Conservation (phyloP, 1,284 basidiomycete species). For the Fistulinella cinereoalba region DNA sequence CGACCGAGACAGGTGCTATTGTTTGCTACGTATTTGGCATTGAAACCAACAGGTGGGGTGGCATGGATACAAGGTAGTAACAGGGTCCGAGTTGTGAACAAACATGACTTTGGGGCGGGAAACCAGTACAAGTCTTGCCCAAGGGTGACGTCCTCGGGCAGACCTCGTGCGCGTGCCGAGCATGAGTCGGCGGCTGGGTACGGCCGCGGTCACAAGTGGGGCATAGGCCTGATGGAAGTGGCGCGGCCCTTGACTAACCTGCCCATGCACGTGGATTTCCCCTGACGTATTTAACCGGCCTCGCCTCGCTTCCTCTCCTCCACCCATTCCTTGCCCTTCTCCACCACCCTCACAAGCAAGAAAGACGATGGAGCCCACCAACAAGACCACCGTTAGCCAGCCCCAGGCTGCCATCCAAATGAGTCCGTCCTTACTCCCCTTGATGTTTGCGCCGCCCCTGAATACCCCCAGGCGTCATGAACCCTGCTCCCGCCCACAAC, state of each 20-base stretch:
- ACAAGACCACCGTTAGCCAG: constrained; percentile 41
- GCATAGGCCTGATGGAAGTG: constrained; percentile 1
- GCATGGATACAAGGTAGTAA: neutral
- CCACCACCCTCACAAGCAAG: constrained; percentile 26
- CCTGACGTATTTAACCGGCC: constrained; percentile 20
- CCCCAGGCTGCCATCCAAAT: constrained; percentile 48
- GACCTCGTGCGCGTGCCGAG: too few relatives aligned
- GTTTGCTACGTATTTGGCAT: neutral
- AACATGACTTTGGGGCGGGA: too few relatives aligned
- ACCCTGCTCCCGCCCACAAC: constrained; percentile 39
- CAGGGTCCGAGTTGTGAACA: neutral
- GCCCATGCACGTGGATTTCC: constrained; percentile 15
- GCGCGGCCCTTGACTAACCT: constrained; percentile 6
- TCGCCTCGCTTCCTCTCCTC: neutral
- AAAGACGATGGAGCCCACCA: constrained; percentile 33
- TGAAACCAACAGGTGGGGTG: neutral
- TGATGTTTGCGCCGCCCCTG: neutral
- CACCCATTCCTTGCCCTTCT: neutral
- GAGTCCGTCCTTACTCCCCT: constrained; percentile 38
- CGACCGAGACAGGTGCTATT: neutral
- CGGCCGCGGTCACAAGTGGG: neutral
- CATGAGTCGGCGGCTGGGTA: neutral
- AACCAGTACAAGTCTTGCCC: too few relatives aligned
- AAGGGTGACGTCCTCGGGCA: too few relatives aligned
- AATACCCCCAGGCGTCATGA: constrained; percentile 33